Base-by-base conservation (phyloP, 2,329 filamentous ascomycete species). In the Gyromitra esculenta region DNA sequence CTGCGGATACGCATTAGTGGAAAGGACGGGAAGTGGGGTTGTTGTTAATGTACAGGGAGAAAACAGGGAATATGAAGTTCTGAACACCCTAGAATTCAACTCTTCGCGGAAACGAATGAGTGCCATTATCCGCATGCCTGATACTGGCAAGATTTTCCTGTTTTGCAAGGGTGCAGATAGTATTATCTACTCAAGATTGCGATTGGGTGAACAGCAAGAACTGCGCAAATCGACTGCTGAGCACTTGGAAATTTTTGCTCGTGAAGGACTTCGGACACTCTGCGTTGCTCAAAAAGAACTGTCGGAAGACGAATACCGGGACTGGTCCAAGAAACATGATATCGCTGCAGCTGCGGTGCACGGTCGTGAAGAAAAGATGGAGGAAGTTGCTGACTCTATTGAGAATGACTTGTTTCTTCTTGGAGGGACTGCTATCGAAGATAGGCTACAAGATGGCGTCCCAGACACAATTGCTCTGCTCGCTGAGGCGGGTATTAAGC, bases 131-230 rank as follows among this genome's bases (percentile, higher is more conserved):
- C 89, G 92, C 74, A 97, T 98, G 94, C 95, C 96, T 0, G 90
- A 98, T 83, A 78, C 78, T 60, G 91, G 92, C 52, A 91, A 88
- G 75, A 97, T 99, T 77, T 87, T 96, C 70, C 87, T 99, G 0
- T 97, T 96, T 84, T 99, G 96, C 87, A 99, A 99, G 85, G 96
- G 96, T 79, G 96, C 96, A 43, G 96, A 99, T 83, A 97, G 93
- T 81, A 92, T 98, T 81, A 98, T 99, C 79, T 99, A 98, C 83
- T 94, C 94, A 6, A 91, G 96, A 5, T 86, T 99, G 76, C 92
- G 90, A 84, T 89, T 88, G 78, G 94, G 94, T 63, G 91, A 97
- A 83, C 96, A 99, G 84, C 87, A 89, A 77, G 92, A 97, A 81
- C 88, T 99, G 69, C 89, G 96, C 77, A 88, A 89, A 80, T 87